A percentile compares a stretch with the other conserved stretches of the same genome.
These are phyloP conservation scores for Coprinellus micaceus DNA, from an alignment of 768 basidiomycete species.

Conservation along the genomic window DNA sequence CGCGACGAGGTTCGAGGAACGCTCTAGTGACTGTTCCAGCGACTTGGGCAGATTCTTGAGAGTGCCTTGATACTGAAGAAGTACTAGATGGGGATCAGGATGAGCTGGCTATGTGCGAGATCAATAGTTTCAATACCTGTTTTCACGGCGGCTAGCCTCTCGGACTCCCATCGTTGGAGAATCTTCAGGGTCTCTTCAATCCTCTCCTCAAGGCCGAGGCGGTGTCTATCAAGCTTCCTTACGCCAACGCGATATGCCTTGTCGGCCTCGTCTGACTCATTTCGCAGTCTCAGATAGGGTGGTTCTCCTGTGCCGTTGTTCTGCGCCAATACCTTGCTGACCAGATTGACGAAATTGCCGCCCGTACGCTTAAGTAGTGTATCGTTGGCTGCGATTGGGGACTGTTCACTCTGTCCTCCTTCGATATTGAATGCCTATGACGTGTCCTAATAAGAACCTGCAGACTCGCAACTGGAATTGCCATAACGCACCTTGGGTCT, in stretches of 20 bases:
- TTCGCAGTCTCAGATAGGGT: constrained; percentile 61
- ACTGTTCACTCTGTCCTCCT: constrained; percentile 27
- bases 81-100: constrained; percentile 39
- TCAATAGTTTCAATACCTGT: constrained; percentile 42
- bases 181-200: constrained; percentile 79
- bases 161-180: constrained; percentile 82
- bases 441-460: not conserved
- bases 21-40: constrained; percentile 60
- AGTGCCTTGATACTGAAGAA: constrained; percentile 85
- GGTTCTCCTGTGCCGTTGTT: constrained; percentile 54
- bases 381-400: constrained; percentile 37
- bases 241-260: constrained; percentile 74
- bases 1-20: constrained; percentile 71
- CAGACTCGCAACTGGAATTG: not conserved
- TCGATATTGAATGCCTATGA: constrained; percentile 63
- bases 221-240: constrained; percentile 77
- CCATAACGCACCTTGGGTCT: constrained; percentile 58
- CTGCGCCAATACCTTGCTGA: constrained; percentile 69
- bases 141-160: constrained; percentile 80
- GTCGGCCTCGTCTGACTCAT: constrained; percentile 81
- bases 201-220: constrained; percentile 81
- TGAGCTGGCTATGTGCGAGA: not conserved
- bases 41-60: constrained; percentile 68
- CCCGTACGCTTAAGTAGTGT: constrained; percentile 63
- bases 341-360: constrained; percentile 62